Evolutionary conservation across 306 rosid species (phyloP).

Genomic region (Ochetophila trinervis): DNA sequence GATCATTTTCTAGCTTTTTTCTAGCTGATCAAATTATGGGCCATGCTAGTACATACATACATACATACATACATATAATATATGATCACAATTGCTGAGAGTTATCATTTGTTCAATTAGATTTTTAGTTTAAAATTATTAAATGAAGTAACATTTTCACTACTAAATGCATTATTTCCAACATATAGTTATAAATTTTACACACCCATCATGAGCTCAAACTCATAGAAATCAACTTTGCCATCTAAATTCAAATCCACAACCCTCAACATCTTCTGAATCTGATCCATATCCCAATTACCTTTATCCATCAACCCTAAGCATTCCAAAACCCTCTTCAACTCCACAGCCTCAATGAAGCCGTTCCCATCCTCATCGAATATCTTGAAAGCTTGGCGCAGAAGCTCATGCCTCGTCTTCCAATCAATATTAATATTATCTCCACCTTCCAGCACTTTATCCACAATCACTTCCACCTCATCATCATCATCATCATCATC

Average conservation of each 20-base stretch:
- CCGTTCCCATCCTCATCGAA: constrained; percentile 93
- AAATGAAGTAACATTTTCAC: too few species aligned
- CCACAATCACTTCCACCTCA: constrained; percentile 51
- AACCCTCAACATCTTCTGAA: constrained; percentile 73
- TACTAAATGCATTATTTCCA: too few species aligned
- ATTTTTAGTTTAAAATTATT: too few species aligned
- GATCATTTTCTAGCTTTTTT: too few species aligned
- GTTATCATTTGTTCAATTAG: too few species aligned
- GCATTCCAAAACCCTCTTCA: constrained; percentile 88
- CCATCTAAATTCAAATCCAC: constrained; percentile 89
- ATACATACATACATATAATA: too few species aligned
- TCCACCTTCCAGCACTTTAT: constrained; percentile 59
- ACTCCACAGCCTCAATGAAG: constrained; percentile 77
- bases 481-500: too few species aligned
- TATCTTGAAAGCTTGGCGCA: constrained; percentile 72
- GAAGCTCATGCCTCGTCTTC: constrained; percentile 45
- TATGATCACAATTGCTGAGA: too few species aligned
- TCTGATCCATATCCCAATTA: constrained; percentile 72
- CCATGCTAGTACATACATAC: too few species aligned
- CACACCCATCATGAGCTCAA: constrained; percentile 75
- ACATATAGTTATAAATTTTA: too few species aligned
- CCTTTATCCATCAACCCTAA: constrained; percentile 71
- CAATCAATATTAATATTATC: constrained; percentile 45
- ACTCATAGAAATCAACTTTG: constrained; percentile 81
- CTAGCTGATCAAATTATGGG: too few species aligned